Percentiles rank a stretch among this genome's conserved stretches.
Evolutionary conservation across 306 rosid species (phyloP).

Genomic region (Begonia loranthoides): DNA sequence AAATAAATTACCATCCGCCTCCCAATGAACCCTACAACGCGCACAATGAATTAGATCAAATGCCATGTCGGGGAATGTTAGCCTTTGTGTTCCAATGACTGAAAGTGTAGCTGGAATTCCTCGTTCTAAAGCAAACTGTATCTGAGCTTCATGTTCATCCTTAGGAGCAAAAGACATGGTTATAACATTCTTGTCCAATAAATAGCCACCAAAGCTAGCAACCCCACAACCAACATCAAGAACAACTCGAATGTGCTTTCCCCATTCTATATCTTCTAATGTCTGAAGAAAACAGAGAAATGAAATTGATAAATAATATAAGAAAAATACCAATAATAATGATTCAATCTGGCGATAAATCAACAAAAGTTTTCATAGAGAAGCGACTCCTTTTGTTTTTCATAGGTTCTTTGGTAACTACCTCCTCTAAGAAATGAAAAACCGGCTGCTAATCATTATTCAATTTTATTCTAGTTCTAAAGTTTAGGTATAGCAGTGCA

Average conservation of each 20-base stretch:
- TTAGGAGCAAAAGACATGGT: slow-evolving; percentile 96
- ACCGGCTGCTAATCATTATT: background rate
- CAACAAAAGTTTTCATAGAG: background rate
- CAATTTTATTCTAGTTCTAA: background rate
- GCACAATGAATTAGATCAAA: slow-evolving; percentile 95
- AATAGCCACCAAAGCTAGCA: slow-evolving; percentile 93
- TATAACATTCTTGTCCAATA: slow-evolving; percentile 65
- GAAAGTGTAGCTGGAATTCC: slow-evolving; percentile 95
- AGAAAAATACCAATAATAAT: background rate
- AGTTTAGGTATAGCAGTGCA: background rate
- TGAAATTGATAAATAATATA: background rate
- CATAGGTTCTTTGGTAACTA: background rate
- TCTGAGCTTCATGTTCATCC: slow-evolving; percentile 99
- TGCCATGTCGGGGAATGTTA: slow-evolving; percentile 59
- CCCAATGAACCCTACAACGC: slow-evolving; percentile 97
- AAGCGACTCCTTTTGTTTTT: background rate
- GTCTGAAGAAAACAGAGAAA: slow-evolving; percentile 23
- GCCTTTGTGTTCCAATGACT: slow-evolving; percentile 82
- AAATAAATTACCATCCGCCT: slow-evolving; percentile 63
- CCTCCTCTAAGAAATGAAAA: background rate
- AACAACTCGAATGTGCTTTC: slow-evolving; percentile 60
- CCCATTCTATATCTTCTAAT: slow-evolving; percentile 53
- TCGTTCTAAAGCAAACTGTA: slow-evolving; percentile 95
- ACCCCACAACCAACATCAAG: slow-evolving; percentile 96
- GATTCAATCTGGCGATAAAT: background rate